Base-by-base conservation (phyloP, 179 eudicot genomes). In the Camellia oleifera region DNA sequence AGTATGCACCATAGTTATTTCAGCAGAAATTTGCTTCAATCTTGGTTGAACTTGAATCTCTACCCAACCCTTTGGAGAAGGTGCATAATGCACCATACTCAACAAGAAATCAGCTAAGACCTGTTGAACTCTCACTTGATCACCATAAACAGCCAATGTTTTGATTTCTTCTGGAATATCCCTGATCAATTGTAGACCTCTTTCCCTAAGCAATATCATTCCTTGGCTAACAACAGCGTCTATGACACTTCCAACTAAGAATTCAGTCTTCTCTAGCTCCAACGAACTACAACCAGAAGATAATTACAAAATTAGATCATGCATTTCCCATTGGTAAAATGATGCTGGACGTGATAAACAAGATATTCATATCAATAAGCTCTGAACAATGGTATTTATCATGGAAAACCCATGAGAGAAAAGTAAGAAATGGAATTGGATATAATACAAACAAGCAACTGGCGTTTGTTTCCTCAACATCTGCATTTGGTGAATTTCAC, bases 161-260 rank as follows among this genome's bases (percentile, higher is more conserved):
- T 92, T 97, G 10, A 94, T 89, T 87, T 94, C 97, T 68, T 94
- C 97, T 12, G 99, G 97, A 67, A 97, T 94, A 82, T 97, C 97
- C 23, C 95, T 89, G 71, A 97, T 94, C 84, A 94, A 80, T 77
- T 97, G 98, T 72, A 97, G 81, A 65, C 89, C 94, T 88, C 90
- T 89, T 87, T 94, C 97, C 82, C 91, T 87, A 64, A 97, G 85
- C 75, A 88, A 76, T 81, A 88, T 78, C 99, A 92, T 97, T 53
- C 89, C 93, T 88, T 97, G 99, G 85, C 98, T 94, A 62, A 94
- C 98, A 80, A 97, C 95, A 71, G 97, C 99, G 80, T 91, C 95
- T 69, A 97, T 89, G 69, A 97, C 91, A 80, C 85, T 93, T 81
- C 97, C 99, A 81, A 97, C 78, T 79, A 90, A 78, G 82, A 97